A percentile compares a stretch with the other conserved stretches of the same genome.
These are phyloP conservation scores for Fusarium gaditjirri DNA, from an alignment of 2,329 filamentous ascomycete genomes.

Conservation along the genomic window DNA sequence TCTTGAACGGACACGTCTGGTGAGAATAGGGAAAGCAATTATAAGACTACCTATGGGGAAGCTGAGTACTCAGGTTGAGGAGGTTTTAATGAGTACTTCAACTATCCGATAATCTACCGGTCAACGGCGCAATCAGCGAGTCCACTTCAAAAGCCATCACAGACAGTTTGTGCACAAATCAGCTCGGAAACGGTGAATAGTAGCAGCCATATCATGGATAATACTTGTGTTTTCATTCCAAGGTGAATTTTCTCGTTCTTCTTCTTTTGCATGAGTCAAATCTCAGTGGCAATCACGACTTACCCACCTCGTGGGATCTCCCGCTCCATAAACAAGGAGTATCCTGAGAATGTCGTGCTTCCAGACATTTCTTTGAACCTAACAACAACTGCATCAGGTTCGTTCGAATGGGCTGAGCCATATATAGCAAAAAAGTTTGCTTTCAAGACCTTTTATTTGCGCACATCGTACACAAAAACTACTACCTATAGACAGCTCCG, in stretches of 20 bases:
- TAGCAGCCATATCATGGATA: not conserved
- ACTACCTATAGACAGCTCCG: constrained; percentile 20
- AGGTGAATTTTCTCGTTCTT: not conserved
- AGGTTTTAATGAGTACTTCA: not conserved
- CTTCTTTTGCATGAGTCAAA: not conserved
- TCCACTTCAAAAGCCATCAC: not conserved
- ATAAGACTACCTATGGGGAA: not conserved
- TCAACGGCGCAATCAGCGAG: not conserved
- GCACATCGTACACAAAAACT: constrained; percentile 25
- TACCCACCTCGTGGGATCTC: constrained; percentile 9
- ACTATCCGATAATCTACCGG: constrained; percentile 27
- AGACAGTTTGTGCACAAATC: not conserved
- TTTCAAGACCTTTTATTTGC: constrained; percentile 34
- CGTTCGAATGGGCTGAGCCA: not conserved
- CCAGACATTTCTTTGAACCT: not conserved
- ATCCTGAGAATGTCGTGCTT: constrained; percentile 1
- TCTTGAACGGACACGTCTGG: not conserved
- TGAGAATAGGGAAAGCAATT: not conserved
- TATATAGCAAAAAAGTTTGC: constrained; percentile 6
- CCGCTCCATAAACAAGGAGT: not conserved
- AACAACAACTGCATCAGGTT: constrained; percentile 1
- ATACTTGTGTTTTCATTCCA: not conserved
- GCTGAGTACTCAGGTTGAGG: not conserved
- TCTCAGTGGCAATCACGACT: not conserved
- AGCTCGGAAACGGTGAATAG: not conserved